A percentile compares a stretch with the other conserved stretches of the same genome.
Evolutionary conservation across 2,329 filamentous ascomycete genomes (phyloP).

Genomic region (Thielaviopsis musarum): DNA sequence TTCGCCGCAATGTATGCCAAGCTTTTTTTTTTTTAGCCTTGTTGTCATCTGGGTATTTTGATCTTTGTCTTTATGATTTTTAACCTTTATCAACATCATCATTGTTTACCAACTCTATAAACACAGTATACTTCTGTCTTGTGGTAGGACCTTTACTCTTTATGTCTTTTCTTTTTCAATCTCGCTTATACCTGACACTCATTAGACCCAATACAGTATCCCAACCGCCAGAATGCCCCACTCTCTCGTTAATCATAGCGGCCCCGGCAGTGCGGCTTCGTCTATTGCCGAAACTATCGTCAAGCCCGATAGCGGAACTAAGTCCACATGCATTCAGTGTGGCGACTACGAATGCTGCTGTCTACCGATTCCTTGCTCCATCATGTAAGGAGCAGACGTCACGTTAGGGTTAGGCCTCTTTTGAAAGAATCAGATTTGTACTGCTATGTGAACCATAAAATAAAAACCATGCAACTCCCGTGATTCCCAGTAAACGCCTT

Average conservation of each 20-base stretch:
- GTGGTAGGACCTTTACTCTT: too few species aligned
- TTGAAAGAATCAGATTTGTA: background rate
- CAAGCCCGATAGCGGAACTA: constrained; percentile 27
- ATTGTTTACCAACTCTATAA: too few species aligned
- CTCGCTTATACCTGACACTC: background rate
- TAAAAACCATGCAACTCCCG: too few species aligned
- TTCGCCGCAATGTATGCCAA: too few species aligned
- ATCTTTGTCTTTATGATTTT: too few species aligned
- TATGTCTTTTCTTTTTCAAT: too few species aligned
- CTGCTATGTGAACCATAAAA: background rate
- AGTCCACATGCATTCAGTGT: constrained; percentile 33
- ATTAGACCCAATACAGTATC: too few species aligned
- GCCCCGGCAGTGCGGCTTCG: constrained; percentile 30
- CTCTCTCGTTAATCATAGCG: constrained; percentile 18
- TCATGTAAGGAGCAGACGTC: constrained; percentile 25
- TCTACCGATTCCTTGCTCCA: constrained; percentile 30
- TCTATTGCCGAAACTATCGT: constrained; percentile 33
- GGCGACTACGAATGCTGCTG: constrained; percentile 37
- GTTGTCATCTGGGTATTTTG: too few species aligned
- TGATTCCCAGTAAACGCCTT: too few species aligned
- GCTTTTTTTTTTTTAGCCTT: too few species aligned
- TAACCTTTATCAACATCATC: too few species aligned
- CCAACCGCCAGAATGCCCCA: background rate
- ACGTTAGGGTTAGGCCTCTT: background rate
- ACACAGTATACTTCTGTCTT: too few species aligned